A percentile compares a stretch with the other conserved stretches of the same genome.
These are phyloP conservation scores for Diospyros kaki DNA, from an alignment of 148 eudicot genomes.

Conservation along the genomic window DNA sequence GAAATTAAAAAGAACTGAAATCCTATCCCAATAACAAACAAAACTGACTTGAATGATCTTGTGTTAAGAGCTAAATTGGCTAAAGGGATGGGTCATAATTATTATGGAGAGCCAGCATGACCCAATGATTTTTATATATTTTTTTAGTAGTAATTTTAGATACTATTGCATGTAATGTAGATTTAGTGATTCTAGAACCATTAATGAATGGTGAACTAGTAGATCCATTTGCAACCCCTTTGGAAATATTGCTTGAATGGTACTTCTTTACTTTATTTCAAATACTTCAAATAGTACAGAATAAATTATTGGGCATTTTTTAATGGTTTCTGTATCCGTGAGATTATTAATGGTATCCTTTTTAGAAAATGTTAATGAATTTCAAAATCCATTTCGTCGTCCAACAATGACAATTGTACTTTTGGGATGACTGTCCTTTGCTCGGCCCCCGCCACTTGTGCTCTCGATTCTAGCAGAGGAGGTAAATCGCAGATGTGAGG, in stretches of 20 bases:
- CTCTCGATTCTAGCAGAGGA: no score
- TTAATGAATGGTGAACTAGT: no score
- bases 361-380: constrained; percentile 8
- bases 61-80: no score
- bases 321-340: background rate
- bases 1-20: no score
- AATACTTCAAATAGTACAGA: background rate
- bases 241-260: no score
- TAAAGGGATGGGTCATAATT: no score
- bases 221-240: no score
- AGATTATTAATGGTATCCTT: background rate
- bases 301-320: background rate
- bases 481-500: no score
- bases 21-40: no score
- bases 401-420: background rate
- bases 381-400: background rate
- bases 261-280: background rate
- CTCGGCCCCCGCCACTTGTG: background rate
- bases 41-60: no score
- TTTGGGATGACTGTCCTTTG: no score
- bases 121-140: background rate
- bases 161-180: background rate
- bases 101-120: no score
- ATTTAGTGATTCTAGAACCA: background rate
- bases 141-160: background rate